Evolutionary conservation across 1,284 basidiomycete genomes (phyloP), one percentile per base, ranked within the genome.

Genomic region (Microstroma glucosiphilum): DNA sequence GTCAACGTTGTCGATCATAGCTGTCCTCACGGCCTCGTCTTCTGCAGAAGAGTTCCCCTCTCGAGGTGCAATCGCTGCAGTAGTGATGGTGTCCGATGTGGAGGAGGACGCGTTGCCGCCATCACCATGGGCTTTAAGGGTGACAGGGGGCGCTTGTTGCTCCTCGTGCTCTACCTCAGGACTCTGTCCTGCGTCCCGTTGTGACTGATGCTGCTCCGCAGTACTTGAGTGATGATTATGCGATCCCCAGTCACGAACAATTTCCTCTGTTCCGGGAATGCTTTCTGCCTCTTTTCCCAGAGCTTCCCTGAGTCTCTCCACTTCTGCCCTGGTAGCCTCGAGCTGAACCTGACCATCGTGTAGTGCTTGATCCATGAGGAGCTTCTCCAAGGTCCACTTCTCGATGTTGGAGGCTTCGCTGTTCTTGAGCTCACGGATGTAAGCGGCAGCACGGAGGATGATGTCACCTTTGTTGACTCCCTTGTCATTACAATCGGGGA

Each of bases 391-490:
- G n/a, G 91, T 91, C 91, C 91, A 92, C 77, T 76, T 77, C 79
- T 93, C 91, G 69, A 92, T 91, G 71, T 92, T 91, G 53, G 87
- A 86, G 23, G 89, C 89, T 78, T 92, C 90, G 80, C 90, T 90
- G 80, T 91, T 89, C 76, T 92, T 92, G 57, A 93, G 84, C 69
- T 90, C 87, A 75, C 90, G 88, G 75, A 93, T 92, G 79, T 93
- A 92, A 71, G 89, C 86, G n/a, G 78, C 90, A 2, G 90, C 89
- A 25, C 89, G 88, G 4, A 85, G 83, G 41, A 93, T 86, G 70
- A 92, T 89, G 8, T 89, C 89, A 40, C 90, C 89, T 76, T 93
- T 93, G 60, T 76, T 92, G 43, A 73, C 71, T 54, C 70, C 91
- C 79, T 92, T 90, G 57, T 89, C 89, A 0, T 88, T 87, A 53